Evolutionary conservation across 2,329 filamentous ascomycete genomes (phyloP).

Genomic region (Aspergillus arachidicola): DNA sequence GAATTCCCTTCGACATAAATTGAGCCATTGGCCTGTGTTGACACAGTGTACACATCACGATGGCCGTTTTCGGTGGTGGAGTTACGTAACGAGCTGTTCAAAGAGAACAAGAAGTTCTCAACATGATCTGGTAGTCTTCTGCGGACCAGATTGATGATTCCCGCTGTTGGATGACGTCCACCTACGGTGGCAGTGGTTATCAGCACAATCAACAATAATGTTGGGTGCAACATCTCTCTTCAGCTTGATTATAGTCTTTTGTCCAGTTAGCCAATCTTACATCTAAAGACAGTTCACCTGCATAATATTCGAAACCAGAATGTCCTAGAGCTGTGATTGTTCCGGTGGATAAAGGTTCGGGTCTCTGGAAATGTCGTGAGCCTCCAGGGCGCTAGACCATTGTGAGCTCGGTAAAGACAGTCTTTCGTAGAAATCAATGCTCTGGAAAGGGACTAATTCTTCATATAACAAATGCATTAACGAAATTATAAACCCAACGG

Average conservation of each 20-base stretch:
- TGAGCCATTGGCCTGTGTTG: background rate
- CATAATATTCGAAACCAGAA: background rate
- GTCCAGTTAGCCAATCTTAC: too few relatives aligned
- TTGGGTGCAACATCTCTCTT: background rate
- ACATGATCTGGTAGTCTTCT: background rate
- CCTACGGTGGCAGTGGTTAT: background rate
- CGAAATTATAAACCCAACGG: too few relatives aligned
- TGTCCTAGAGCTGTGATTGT: background rate
- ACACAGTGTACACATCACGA: background rate
- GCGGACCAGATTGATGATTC: background rate
- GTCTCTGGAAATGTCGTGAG: too few relatives aligned
- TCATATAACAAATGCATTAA: too few relatives aligned
- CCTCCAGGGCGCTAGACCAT: too few relatives aligned
- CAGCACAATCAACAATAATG: background rate
- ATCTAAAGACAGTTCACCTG: too few relatives aligned
- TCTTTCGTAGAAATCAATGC: too few relatives aligned
- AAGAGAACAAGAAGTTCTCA: background rate
- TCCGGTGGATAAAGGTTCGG: too few relatives aligned
- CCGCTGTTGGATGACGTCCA: background rate
- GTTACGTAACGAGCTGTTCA: background rate
- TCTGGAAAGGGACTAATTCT: too few relatives aligned
- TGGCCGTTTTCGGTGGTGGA: too few relatives aligned
- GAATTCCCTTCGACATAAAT: background rate
- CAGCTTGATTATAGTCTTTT: background rate
- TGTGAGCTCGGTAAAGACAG: too few relatives aligned